Evolutionary conservation across 352 stramenopile species (phyloP).

Genomic region (Peronosclerospora sorghi): DNA sequence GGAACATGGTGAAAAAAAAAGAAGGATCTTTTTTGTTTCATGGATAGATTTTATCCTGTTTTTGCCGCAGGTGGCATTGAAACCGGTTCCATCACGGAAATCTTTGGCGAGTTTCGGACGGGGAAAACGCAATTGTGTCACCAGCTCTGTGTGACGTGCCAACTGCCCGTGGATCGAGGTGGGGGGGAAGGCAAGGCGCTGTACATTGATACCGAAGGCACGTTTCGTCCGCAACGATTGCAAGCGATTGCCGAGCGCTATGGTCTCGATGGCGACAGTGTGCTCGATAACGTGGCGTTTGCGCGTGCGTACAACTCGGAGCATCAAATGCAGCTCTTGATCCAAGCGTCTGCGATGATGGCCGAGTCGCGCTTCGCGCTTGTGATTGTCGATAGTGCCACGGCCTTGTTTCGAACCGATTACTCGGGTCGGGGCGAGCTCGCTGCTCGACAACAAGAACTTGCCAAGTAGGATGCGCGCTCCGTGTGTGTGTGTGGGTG

Average conservation of each 20-base stretch:
- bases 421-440: constrained; percentile 97
- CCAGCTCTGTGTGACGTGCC: constrained; percentile 98
- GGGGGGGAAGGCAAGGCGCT: constrained; percentile 96
- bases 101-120: constrained; percentile 99
- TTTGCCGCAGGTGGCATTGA: constrained; percentile 89
- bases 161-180: constrained; percentile 94
- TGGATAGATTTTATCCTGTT: not conserved
- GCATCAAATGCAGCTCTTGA: constrained; percentile 97
- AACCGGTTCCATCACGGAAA: constrained; percentile 94
- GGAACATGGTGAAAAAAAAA: not conserved
- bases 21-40: not conserved
- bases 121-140: constrained; percentile 99
- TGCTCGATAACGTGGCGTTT: constrained; percentile 98
- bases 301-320: constrained; percentile 99
- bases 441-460: constrained; percentile 86
- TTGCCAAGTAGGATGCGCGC: constrained; percentile 50
- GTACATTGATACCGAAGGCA: constrained; percentile 99
- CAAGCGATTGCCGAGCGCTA: constrained; percentile 97
- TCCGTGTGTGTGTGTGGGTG: no score
- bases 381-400: constrained; percentile 96
- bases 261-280: constrained; percentile 90
- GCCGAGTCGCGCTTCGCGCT: constrained; percentile 92
- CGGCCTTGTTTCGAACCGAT: constrained; percentile 97
- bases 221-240: constrained; percentile 94
- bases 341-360: constrained; percentile 98